A percentile compares a stretch with the other conserved stretches of the same genome.
These are phyloP conservation scores for Ascochyta koolunga DNA, from an alignment of 2,329 filamentous ascomycete species.

Conservation along the genomic window DNA sequence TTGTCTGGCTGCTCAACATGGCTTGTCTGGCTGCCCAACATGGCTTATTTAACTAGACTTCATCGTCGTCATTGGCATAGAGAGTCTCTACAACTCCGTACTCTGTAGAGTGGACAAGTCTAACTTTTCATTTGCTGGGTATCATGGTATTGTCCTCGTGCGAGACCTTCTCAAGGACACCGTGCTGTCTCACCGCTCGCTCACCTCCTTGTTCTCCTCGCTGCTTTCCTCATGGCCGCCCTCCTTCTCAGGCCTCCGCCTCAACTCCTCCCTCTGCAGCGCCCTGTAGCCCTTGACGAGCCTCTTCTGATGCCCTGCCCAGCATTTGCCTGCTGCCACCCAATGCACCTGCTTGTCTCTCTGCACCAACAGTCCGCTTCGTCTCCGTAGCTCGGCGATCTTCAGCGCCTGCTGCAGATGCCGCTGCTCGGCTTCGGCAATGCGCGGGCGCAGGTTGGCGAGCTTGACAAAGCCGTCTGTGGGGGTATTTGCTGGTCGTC, in stretches of 20 bases:
- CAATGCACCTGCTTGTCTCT: conserved; percentile 77
- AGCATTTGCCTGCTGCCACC: conserved; percentile 69
- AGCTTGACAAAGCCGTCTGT: conserved; percentile 58
- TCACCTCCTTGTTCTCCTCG: conserved; percentile 1
- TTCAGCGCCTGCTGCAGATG: conserved; percentile 67
- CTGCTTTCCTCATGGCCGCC: conserved; percentile 46
- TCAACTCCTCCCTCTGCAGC: conserved; percentile 67
- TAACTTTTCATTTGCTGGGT: background rate
- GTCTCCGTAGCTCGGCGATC: conserved; percentile 66
- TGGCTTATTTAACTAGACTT: too few species aligned
- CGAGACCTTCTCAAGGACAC: background rate
- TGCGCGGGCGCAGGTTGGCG: conserved; percentile 64
- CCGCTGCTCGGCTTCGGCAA: conserved; percentile 65
- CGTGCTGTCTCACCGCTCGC: conserved; percentile 6
- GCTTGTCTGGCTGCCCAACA: too few species aligned
- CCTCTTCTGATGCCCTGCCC: conserved; percentile 74
- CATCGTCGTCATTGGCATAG: background rate
- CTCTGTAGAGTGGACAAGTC: background rate
- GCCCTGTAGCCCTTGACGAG: conserved; percentile 69
- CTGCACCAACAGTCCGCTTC: conserved; percentile 62
- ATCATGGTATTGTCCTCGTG: background rate
- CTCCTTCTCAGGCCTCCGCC: conserved; percentile 60
- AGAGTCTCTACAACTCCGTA: too few species aligned
- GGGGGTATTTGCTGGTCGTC: conserved; percentile 52
- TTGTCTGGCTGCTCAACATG: too few species aligned